These are phyloP conservation scores for Penicillium brevicompactum DNA, from an alignment of 2,329 filamentous ascomycete genomes.

Conservation along the genomic window DNA sequence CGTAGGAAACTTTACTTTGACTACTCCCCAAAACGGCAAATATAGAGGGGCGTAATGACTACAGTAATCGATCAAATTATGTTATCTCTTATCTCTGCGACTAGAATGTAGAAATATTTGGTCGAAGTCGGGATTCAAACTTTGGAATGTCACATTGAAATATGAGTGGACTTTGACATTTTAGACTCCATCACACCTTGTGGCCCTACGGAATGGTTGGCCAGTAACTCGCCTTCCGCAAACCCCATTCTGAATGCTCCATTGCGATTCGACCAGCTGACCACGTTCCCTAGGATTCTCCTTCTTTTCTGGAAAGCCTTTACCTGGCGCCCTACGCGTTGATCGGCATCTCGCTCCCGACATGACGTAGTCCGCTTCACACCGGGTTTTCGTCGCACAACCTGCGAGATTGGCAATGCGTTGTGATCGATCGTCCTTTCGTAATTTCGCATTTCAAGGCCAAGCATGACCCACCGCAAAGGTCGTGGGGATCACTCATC, in stretches of 20 bases:
- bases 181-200: background rate
- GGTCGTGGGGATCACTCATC: background rate
- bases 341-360: constrained; percentile 7
- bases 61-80: too few relatives aligned
- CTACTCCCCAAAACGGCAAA: too few relatives aligned
- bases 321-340: background rate
- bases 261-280: background rate
- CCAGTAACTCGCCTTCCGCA: background rate
- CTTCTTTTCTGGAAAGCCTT: background rate
- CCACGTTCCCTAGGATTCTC: background rate
- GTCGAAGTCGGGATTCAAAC: too few relatives aligned
- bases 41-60: too few relatives aligned
- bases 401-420: background rate
- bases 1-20: too few relatives aligned
- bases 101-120: background rate
- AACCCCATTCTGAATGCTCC: background rate
- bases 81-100: too few relatives aligned
- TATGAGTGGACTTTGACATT: background rate
- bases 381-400: background rate
- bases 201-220: background rate
- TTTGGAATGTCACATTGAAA: background rate
- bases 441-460: background rate
- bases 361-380: constrained; percentile 8
- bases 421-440: background rate
- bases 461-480: background rate